These are phyloP conservation scores for Fusarium sp. DNA, from an alignment of 2,329 filamentous ascomycete species.

Conservation along the genomic window DNA sequence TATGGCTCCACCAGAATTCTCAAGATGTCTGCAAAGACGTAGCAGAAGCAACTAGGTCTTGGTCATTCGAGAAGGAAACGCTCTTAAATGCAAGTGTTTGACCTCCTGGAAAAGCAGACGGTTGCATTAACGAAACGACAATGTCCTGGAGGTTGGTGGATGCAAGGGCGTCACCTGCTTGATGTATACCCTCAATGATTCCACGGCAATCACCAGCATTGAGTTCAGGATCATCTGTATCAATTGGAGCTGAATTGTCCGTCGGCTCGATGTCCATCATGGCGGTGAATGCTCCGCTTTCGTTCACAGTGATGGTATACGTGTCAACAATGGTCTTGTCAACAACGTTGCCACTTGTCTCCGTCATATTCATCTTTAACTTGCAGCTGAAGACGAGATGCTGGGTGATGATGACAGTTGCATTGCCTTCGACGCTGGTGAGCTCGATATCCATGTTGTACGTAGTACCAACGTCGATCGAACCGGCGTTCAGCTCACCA, in stretches of 20 bases:
- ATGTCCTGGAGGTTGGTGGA: neutral
- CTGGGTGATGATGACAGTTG: neutral
- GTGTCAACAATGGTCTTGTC: neutral
- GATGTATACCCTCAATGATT: neutral
- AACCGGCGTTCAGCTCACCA: neutral
- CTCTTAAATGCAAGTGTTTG: neutral
- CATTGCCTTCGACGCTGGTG: neutral
- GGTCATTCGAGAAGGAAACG: neutral
- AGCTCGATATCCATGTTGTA: neutral
- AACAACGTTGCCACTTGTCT: neutral
- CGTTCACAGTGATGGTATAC: neutral
- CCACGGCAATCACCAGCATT: neutral
- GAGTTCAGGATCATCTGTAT: neutral
- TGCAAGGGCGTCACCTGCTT: neutral
- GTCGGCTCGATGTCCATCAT: neutral
- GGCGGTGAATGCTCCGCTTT: neutral
- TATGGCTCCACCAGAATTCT: no score
- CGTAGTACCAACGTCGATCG: neutral
- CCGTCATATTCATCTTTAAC: neutral
- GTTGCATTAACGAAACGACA: neutral
- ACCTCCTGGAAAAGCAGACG: neutral
- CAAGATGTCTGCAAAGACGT: no score
- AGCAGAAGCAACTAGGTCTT: neutral
- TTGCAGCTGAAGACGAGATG: neutral
- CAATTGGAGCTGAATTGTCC: neutral